These are phyloP conservation scores for Draba incana DNA, from an alignment of 345 rosid species.

Conservation along the genomic window DNA sequence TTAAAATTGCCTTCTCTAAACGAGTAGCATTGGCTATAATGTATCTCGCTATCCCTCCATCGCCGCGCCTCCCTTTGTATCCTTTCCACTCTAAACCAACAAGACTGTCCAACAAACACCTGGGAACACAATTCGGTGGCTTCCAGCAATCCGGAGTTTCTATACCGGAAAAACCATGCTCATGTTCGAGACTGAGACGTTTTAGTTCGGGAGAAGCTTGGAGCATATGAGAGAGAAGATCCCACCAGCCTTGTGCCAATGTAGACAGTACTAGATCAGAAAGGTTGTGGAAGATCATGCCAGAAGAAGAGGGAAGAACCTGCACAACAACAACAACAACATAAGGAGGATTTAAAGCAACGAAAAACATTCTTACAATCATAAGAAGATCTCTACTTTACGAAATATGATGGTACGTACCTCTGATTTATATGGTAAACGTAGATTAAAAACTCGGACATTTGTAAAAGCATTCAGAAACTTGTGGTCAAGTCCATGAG, in stretches of 20 bases:
- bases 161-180: not conserved
- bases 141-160: constrained; percentile 6
- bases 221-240: constrained; percentile 24
- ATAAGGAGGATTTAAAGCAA: not conserved
- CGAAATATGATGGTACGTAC: constrained; percentile 2
- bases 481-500: not conserved
- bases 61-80: not conserved
- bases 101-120: not conserved
- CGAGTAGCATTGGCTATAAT: not conserved
- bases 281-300: constrained; percentile 1
- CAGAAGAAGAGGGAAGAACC: not conserved
- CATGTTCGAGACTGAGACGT: constrained; percentile 11
- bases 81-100: not conserved
- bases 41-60: not conserved
- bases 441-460: not conserved
- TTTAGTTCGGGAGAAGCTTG: constrained; percentile 16
- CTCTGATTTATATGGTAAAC: not conserved
- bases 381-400: too few relatives aligned
- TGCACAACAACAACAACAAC: not conserved
- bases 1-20: not conserved
- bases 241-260: constrained; percentile 23
- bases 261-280: not conserved
- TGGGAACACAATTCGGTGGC: not conserved
- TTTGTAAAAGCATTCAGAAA: constrained; percentile 6
- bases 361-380: not conserved